phyloP scores from a whole-genome alignment of 352 stramenopile species.

The Hyphochytrium catenoides region DNA sequence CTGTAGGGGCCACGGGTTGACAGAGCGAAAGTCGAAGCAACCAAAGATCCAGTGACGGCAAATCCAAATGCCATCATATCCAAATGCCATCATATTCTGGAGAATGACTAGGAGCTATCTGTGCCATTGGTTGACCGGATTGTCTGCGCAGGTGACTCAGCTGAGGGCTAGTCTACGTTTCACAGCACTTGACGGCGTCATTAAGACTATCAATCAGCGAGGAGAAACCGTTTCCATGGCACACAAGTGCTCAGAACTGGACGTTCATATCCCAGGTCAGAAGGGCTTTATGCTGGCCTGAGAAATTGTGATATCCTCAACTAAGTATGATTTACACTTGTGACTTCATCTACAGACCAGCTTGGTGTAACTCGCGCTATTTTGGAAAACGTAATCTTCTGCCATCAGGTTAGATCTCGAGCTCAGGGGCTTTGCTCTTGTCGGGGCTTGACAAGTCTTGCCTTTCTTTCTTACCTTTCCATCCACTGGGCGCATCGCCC shows the following conservation, averaged over 20 bases:
- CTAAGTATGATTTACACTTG: slow-evolving; percentile 13
- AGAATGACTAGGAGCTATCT: too few relatives aligned
- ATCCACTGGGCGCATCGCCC: too few relatives aligned
- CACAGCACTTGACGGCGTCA: slow-evolving; percentile 86
- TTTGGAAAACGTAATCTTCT: slow-evolving; percentile 98
- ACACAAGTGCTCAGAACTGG: slow-evolving; percentile 85
- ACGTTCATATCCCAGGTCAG: slow-evolving; percentile 62
- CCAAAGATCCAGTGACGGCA: too few relatives aligned
- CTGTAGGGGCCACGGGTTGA: too few relatives aligned
- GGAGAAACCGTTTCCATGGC: slow-evolving; percentile 70
- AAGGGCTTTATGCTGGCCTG: neutral
- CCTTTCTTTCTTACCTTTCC: too few relatives aligned
- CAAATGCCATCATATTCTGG: too few relatives aligned
- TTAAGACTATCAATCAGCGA: slow-evolving; percentile 64
- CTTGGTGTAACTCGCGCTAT: slow-evolving; percentile 92
- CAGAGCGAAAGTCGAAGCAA: too few relatives aligned
- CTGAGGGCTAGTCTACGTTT: slow-evolving; percentile 71
- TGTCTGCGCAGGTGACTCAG: too few relatives aligned
- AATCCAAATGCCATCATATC: too few relatives aligned
- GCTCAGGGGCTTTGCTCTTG: too few relatives aligned
- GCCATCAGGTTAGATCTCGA: slow-evolving; percentile 72
- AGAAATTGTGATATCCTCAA: slow-evolving; percentile 6
- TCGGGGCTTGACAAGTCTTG: too few relatives aligned
- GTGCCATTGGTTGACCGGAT: too few relatives aligned
- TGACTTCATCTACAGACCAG: slow-evolving; percentile 31